A percentile compares a stretch with the other conserved stretches of the same genome.
These are phyloP conservation scores for Eimeria sp. DNA, from an alignment of 169 alveolate genomes.

Conservation along the genomic window DNA sequence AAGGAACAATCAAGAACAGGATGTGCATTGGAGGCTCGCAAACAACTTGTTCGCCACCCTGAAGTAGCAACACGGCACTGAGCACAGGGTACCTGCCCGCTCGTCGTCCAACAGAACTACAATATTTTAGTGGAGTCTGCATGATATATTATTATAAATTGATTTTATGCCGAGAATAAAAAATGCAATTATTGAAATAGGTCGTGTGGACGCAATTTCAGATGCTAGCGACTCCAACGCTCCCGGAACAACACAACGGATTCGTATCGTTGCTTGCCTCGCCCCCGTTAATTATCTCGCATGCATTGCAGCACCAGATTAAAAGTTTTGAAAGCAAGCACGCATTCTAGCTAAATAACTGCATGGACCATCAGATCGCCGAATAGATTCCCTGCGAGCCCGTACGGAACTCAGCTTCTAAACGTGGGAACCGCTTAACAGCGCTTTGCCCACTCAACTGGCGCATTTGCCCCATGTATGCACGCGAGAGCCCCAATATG, in stretches of 20 bases:
- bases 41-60: neutral
- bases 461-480: too few relatives aligned
- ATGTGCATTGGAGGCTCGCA: neutral
- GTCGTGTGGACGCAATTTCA: neutral
- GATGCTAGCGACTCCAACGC: neutral
- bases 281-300: neutral
- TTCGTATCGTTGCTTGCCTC: neutral
- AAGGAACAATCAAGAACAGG: neutral
- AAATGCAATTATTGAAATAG: neutral
- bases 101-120: neutral
- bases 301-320: neutral
- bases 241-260: neutral
- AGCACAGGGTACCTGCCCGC: neutral
- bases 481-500: neutral
- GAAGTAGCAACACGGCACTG: neutral
- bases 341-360: neutral
- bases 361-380: neutral
- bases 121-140: neutral
- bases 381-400: neutral
- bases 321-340: neutral
- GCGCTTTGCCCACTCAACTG: neutral
- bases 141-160: neutral
- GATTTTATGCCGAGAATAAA: neutral
- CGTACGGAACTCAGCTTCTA: neutral
- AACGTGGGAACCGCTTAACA: neutral